Evolutionary conservation across 1,284 basidiomycete genomes (phyloP).

Genomic region (Pterula multifida): DNA sequence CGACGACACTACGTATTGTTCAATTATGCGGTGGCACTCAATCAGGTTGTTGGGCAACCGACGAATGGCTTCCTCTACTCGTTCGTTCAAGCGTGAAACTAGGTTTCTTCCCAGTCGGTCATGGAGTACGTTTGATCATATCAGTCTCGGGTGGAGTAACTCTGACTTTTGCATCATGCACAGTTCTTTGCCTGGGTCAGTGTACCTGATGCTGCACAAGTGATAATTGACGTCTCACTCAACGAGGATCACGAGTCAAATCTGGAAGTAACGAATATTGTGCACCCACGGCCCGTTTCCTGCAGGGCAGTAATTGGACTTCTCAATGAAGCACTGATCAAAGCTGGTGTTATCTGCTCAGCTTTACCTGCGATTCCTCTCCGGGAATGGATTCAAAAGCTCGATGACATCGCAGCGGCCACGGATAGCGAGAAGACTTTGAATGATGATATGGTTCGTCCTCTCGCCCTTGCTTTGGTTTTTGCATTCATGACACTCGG

Average conservation of each 20-base stretch:
- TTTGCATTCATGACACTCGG: background rate
- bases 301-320: background rate
- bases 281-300: background rate
- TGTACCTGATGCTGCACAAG: background rate
- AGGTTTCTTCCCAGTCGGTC: slow-evolving; percentile 14
- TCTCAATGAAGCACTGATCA: background rate
- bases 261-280: background rate
- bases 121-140: background rate
- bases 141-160: background rate
- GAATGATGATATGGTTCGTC: background rate
- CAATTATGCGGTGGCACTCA: slow-evolving; percentile 18
- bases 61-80: slow-evolving; percentile 21
- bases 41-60: slow-evolving; percentile 18
- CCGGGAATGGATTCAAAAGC: background rate
- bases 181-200: background rate
- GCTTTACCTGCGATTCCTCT: background rate
- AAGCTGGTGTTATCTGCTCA: background rate
- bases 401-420: background rate
- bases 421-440: background rate
- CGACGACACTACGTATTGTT: slow-evolving; percentile 18
- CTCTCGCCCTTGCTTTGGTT: background rate
- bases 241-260: no score
- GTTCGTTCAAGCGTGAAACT: slow-evolving; percentile 17
- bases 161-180: background rate
- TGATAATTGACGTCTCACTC: background rate